Evolutionary conservation across 495 filamentous ascomycete genomes (phyloP), one percentile per base, ranked within the genome.

Genomic region (Tuber melanosporum): DNA sequence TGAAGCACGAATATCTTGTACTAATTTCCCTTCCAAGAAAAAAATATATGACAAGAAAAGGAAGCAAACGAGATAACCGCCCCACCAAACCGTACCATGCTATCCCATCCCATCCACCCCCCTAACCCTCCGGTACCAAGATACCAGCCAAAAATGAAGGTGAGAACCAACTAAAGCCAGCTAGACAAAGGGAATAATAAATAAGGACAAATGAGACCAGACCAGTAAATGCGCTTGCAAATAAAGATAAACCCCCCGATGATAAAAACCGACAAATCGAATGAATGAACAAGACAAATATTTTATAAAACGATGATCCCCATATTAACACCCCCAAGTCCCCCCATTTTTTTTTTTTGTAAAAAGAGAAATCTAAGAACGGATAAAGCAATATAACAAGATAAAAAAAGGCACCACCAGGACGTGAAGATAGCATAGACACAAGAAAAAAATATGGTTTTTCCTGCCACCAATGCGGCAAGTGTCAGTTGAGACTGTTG

Each of bases 251-350:
- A 15, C 32, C n/a, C 57, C 57, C 57, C 4, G 22, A 52, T 52
- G 20, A 57, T 57, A 22, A 57, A 57, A 57, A 57, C n/a, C 26
- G 47, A 52, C 5, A 52, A 57, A 57, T 22, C 26, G 15, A 32
- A 32, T 66, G 6, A 66, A 66, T 66, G 26, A 66, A 66, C 12
- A 66, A 66, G 57, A 66, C n/a, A 66, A 66, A 66, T 66, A 66
- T 66, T 66, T 66, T 66, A 66, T 66, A 66, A 66, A 57, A 66
- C 26, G 12, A 66, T 66, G 12, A 66, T 32, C 26, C 57, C 57
- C 57, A 66, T 66, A 66, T 66, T 66, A 66, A 66, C 57, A 66
- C 57, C 57, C 57, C 57, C 15, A 66, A 66, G n/a, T 66, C n/a
- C 57, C 57, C 32, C 32, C 32, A 32, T 32, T 3, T 12, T 66